These are phyloP conservation scores for Entonaema liquescens DNA, from an alignment of 495 filamentous ascomycete genomes.

Conservation along the genomic window DNA sequence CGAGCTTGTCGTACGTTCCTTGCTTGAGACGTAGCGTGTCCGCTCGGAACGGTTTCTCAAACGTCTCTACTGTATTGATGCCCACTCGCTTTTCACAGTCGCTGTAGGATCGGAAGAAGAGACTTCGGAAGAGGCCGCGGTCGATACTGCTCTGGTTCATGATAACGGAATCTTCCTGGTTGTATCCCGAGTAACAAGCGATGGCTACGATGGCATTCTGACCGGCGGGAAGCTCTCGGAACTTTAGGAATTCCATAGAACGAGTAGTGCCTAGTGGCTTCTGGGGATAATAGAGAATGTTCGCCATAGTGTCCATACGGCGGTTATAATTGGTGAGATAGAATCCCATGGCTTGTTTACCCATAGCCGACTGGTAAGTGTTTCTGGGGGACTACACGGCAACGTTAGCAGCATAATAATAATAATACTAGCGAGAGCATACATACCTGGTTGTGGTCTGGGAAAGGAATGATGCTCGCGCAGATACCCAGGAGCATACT, in stretches of 20 bases:
- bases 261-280: constrained; percentile 96
- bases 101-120: constrained; percentile 97
- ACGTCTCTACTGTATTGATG: constrained; percentile 85
- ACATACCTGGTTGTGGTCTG: constrained; percentile 91
- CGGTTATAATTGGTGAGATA: constrained; percentile 95
- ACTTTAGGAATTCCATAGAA: constrained; percentile 98
- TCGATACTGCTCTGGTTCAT: constrained; percentile 99
- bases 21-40: constrained; percentile 92
- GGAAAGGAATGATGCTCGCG: constrained; percentile 99
- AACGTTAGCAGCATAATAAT: constrained; percentile 9
- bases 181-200: constrained; percentile 97
- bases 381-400: constrained; percentile 83
- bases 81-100: constrained; percentile 95
- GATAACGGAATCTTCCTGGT: constrained; percentile 99
- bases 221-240: constrained; percentile 94
- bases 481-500: constrained; percentile 99
- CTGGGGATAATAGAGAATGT: constrained; percentile 98
- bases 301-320: constrained; percentile 99
- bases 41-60: constrained; percentile 90
- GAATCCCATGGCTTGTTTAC: constrained; percentile 99
- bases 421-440: background rate
- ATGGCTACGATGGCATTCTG: constrained; percentile 99
- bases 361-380: constrained; percentile 99
- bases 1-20: constrained; percentile 97
- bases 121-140: constrained; percentile 92